Evolutionary conservation across 768 basidiomycete genomes (phyloP).

Genomic region (Dentipellis sp.): DNA sequence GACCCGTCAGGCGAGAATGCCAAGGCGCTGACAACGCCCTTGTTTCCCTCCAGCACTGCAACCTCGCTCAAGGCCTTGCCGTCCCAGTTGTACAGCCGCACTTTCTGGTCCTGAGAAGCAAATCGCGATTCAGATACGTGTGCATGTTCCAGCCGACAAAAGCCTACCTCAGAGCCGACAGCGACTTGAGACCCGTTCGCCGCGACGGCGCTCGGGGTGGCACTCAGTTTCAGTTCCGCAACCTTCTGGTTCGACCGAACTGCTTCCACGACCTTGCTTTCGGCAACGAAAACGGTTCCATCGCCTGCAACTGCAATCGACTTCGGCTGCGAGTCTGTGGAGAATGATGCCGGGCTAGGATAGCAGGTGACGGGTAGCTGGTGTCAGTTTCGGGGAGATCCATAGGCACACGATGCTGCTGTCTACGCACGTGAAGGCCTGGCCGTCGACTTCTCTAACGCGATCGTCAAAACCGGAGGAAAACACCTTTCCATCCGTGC

Average conservation of each 20-base stretch:
- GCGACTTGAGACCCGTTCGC: conserved; percentile 46
- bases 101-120: conserved; percentile 53
- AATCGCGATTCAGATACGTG: neutral
- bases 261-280: conserved; percentile 51
- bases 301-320: conserved; percentile 50
- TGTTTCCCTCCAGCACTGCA: conserved; percentile 55
- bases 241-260: conserved; percentile 65
- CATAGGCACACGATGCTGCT: neutral
- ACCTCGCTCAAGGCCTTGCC: conserved; percentile 50
- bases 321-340: conserved; percentile 58
- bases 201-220: conserved; percentile 47
- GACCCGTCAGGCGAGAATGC: conserved; percentile 75
- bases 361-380: neutral
- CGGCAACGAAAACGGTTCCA: conserved; percentile 56
- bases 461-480: conserved; percentile 78
- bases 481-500: conserved; percentile 42
- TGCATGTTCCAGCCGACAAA: too few relatives aligned
- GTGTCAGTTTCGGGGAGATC: too few relatives aligned
- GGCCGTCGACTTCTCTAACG: conserved; percentile 53
- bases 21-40: conserved; percentile 61
- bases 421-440: conserved; percentile 40
- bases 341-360: conserved; percentile 41
- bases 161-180: conserved; percentile 64
- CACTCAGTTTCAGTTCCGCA: conserved; percentile 43
- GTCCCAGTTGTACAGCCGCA: conserved; percentile 67